phyloP scores from a whole-genome alignment of 371 early-diverging fungal genomes.

The Neoconidiobolus thromboides region DNA sequence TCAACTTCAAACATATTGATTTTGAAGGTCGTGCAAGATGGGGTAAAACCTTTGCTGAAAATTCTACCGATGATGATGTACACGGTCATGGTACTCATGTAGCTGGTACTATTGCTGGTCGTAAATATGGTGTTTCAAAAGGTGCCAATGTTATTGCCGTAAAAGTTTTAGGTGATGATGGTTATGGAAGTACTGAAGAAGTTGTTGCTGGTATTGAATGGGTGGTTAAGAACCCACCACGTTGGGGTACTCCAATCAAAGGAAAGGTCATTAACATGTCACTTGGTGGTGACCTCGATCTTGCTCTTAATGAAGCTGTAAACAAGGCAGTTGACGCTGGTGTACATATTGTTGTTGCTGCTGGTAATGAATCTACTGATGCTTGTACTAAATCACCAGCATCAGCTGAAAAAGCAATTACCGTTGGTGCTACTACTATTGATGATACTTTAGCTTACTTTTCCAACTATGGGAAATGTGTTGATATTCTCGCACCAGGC shows the following conservation, averaged over 20 bases:
- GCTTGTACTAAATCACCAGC: conserved; percentile 41
- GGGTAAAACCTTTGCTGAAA: conserved; percentile 22
- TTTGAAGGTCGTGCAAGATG: conserved; percentile 50
- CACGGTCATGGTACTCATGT: conserved; percentile 34
- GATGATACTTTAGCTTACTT: conserved; percentile 41
- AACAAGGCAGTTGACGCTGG: conserved; percentile 12
- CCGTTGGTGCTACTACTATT: conserved; percentile 40
- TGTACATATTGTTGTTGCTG: conserved; percentile 35
- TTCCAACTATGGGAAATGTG: conserved; percentile 55
- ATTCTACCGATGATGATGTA: conserved; percentile 21
- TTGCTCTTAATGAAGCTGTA: conserved; percentile 19
- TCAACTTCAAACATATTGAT: conserved; percentile 45
- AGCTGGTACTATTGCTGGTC: conserved; percentile 37
- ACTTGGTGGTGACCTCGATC: conserved; percentile 26
- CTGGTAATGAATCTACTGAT: conserved; percentile 32
- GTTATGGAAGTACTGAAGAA: conserved; percentile 31
- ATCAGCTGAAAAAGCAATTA: conserved; percentile 27
- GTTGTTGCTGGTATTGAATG: conserved; percentile 42
- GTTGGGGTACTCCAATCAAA: background rate
- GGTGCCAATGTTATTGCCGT: conserved; percentile 26
- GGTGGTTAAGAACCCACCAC: conserved; percentile 8
- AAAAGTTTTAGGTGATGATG: conserved; percentile 32
- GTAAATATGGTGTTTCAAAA: conserved; percentile 20
- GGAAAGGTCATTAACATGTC: conserved; percentile 27
- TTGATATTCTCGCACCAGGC: conserved; percentile 59